These are phyloP conservation scores for Monsonia emarginata DNA, from an alignment of 441 rosid genomes.

Conservation along the genomic window DNA sequence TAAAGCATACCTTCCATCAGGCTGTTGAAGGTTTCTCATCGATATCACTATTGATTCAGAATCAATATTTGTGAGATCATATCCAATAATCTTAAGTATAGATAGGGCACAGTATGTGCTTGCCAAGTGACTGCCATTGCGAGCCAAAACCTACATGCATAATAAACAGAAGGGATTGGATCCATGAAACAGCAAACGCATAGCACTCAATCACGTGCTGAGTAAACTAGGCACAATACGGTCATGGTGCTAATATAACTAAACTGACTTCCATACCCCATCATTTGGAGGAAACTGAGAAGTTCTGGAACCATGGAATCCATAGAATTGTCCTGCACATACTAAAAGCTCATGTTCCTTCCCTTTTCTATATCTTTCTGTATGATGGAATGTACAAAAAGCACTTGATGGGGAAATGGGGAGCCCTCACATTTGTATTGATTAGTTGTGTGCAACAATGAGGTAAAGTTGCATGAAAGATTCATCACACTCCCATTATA, in stretches of 20 bases:
- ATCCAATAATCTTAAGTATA: constrained; percentile 59
- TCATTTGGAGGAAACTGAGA: constrained; percentile 51
- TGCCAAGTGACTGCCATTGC: constrained; percentile 65
- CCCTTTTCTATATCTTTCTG: neutral
- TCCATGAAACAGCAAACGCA: constrained; percentile 11
- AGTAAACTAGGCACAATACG: neutral
- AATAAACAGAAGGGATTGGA: constrained; percentile 15
- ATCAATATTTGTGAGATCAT: constrained; percentile 45
- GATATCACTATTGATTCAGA: constrained; percentile 41
- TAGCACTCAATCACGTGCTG: constrained; percentile 2
- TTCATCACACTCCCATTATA: neutral
- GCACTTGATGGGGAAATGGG: neutral
- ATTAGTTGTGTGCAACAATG: neutral
- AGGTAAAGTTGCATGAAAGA: neutral
- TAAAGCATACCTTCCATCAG: constrained; percentile 65
- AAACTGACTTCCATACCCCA: constrained; percentile 32
- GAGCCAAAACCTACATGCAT: constrained; percentile 38
- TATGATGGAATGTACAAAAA: neutral
- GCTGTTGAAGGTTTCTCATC: constrained; percentile 74
- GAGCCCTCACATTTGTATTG: neutral
- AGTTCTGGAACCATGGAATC: constrained; percentile 72
- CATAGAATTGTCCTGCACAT: constrained; percentile 65
- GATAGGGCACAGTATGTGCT: constrained; percentile 84
- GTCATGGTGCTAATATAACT: neutral
- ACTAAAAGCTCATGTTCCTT: neutral